phyloP scores from a whole-genome alignment of 768 basidiomycete genomes.

The Pisolithus marmoratus region DNA sequence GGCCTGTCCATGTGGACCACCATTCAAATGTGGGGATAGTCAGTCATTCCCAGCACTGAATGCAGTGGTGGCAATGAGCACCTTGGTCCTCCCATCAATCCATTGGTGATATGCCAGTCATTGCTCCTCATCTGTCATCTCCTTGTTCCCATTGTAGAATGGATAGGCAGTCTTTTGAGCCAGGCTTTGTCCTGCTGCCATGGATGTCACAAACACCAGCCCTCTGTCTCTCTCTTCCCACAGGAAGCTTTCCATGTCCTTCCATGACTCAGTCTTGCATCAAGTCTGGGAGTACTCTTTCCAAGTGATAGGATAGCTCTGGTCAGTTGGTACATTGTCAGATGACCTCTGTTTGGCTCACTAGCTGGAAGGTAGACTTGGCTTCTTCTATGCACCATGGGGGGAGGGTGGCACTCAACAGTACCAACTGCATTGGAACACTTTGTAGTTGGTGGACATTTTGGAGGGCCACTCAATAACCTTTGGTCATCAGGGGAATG shows the following conservation, averaged over 20 bases:
- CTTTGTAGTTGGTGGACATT: slow-evolving; percentile 10
- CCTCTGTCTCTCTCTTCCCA: background rate
- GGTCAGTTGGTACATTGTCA: background rate
- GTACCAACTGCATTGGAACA: slow-evolving; percentile 10
- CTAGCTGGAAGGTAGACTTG: slow-evolving; percentile 4
- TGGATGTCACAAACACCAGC: slow-evolving; percentile 8
- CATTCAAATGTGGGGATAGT: slow-evolving; percentile 11
- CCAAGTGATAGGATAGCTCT: slow-evolving; percentile 9
- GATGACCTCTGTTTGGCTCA: background rate
- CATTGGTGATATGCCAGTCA: slow-evolving; percentile 5
- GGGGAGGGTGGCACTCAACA: slow-evolving; percentile 14
- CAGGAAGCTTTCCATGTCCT: background rate
- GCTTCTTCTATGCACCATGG: background rate
- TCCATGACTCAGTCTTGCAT: no score
- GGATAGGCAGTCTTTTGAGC: background rate
- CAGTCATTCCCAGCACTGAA: slow-evolving; percentile 24
- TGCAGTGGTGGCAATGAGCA: slow-evolving; percentile 16
- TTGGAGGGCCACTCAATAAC: slow-evolving; percentile 8
- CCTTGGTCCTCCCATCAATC: background rate
- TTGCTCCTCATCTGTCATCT: background rate
- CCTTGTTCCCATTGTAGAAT: slow-evolving; percentile 10
- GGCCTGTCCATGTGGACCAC: slow-evolving; percentile 15
- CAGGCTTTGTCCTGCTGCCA: background rate
- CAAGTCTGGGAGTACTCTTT: background rate
- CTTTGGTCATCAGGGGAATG: slow-evolving; percentile 1